Conservation (phyloP, 208 protist species). For the Crithidia bombi region DNA sequence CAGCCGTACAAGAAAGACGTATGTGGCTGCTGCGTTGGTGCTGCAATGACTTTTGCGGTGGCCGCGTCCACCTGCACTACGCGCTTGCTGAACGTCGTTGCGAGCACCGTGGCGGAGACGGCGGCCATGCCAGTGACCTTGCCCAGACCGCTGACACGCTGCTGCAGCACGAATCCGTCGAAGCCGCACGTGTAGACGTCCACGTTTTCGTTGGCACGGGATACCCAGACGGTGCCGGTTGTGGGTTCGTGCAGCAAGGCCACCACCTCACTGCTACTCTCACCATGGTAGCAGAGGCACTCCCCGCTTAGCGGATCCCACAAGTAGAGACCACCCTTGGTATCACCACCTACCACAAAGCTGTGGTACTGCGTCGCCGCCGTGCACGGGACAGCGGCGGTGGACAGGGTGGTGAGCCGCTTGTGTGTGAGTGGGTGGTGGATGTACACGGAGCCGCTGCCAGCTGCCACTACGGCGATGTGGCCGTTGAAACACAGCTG, state of each 20-base stretch:
- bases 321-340: constrained; percentile 52
- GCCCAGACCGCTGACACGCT: constrained; percentile 38
- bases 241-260: constrained; percentile 57
- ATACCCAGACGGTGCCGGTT: constrained; percentile 71
- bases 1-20: constrained; percentile 56
- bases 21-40: constrained; percentile 27
- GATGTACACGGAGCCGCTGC: constrained; percentile 52
- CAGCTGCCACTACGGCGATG: constrained; percentile 48
- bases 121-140: constrained; percentile 54
- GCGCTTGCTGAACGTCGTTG: constrained; percentile 50
- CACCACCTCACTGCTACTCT: constrained; percentile 48
- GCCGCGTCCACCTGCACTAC: constrained; percentile 50
- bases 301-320: constrained; percentile 53
- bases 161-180: constrained; percentile 23
- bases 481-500: constrained; percentile 64
- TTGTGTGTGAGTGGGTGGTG: constrained; percentile 50
- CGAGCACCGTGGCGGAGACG: constrained; percentile 69
- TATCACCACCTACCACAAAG: constrained; percentile 64
- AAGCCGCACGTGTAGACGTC: constrained; percentile 56
- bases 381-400: constrained; percentile 47
- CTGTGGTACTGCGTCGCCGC: constrained; percentile 53
- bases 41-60: constrained; percentile 35
- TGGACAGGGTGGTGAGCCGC: constrained; percentile 43
- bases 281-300: constrained; percentile 38
- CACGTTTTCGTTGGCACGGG: constrained; percentile 56